These are phyloP conservation scores for Straminergon stramineum DNA, from an alignment of 225 moss, liverwort and hornwort genomes.

Conservation along the genomic window DNA sequence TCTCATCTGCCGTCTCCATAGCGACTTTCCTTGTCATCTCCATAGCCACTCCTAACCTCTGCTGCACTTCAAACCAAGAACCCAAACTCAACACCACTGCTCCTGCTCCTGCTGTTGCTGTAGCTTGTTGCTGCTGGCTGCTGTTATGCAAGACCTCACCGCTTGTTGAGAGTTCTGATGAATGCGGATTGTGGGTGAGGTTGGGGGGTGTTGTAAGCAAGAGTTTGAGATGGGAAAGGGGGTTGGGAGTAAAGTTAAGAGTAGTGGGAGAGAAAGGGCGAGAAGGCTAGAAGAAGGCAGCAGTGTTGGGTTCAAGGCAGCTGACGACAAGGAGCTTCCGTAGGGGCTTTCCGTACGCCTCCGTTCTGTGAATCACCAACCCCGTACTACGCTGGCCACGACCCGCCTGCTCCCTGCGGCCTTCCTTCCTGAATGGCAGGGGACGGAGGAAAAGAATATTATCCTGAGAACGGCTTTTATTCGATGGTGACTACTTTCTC, in stretches of 20 bases:
- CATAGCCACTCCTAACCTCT: not conserved
- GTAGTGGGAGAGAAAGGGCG: not conserved
- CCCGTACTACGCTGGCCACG: slow-evolving; percentile 17
- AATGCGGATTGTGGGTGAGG: not conserved
- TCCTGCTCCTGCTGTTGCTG: not conserved
- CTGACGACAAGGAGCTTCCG: slow-evolving; percentile 53
- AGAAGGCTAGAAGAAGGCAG: not conserved
- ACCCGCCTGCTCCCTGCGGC: not conserved
- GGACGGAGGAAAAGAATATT: not conserved
- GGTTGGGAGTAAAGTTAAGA: not conserved
- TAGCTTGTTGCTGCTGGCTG: too few species aligned
- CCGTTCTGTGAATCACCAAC: slow-evolving; percentile 25
- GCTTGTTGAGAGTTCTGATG: not conserved
- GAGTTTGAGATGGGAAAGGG: not conserved
- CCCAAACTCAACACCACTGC: not conserved
- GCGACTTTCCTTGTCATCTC: not conserved
- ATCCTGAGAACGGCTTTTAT: not conserved
- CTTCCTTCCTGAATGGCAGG: not conserved
- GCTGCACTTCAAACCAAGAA: not conserved
- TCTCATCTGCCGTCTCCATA: slow-evolving; percentile 7
- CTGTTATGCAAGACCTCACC: not conserved
- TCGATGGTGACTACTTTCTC: not conserved
- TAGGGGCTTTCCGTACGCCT: slow-evolving; percentile 43
- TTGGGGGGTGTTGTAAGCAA: not conserved
- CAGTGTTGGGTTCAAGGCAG: not conserved